phyloP scores from a whole-genome alignment of 805 yeast species.

The Tetrapisispora iriomotensis region DNA sequence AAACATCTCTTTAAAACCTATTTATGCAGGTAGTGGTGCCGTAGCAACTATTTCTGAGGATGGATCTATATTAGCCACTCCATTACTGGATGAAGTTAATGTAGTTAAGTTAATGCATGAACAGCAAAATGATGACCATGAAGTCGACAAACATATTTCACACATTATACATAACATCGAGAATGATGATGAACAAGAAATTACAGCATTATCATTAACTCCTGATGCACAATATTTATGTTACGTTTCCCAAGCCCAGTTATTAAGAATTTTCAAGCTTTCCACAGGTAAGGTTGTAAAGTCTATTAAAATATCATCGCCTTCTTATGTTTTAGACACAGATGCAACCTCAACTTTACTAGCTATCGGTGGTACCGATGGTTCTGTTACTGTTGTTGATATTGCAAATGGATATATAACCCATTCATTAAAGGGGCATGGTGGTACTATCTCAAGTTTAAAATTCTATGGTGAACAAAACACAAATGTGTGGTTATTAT shows the following conservation, averaged over 20 bases:
- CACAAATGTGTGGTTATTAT: slow-evolving; percentile 63
- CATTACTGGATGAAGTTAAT: slow-evolving; percentile 67
- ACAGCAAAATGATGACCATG: not conserved
- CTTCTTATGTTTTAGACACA: slow-evolving; percentile 65
- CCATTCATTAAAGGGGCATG: slow-evolving; percentile 88
- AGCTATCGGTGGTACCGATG: slow-evolving; percentile 94
- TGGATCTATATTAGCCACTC: slow-evolving; percentile 62
- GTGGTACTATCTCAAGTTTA: slow-evolving; percentile 73
- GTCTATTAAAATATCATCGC: slow-evolving; percentile 57
- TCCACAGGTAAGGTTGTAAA: slow-evolving; percentile 33
- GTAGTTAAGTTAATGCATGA: slow-evolving; percentile 44
- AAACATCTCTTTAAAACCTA: slow-evolving; percentile 53
- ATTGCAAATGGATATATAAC: slow-evolving; percentile 79
- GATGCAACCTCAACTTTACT: slow-evolving; percentile 78
- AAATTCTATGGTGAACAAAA: slow-evolving; percentile 66
- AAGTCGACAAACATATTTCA: not conserved
- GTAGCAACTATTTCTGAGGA: slow-evolving; percentile 57
- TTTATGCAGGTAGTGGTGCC: slow-evolving; percentile 73
- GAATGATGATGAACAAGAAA: slow-evolving; percentile 72
- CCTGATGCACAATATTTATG: slow-evolving; percentile 67
- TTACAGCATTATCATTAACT: slow-evolving; percentile 67
- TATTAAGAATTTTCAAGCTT: slow-evolving; percentile 51
- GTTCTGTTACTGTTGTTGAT: slow-evolving; percentile 86
- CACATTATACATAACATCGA: slow-evolving; percentile 44
- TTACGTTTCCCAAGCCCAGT: slow-evolving; percentile 74